Percentiles rank a stretch among this genome's conserved stretches.
phyloP scores from a whole-genome alignment of 1,284 basidiomycete genomes.

The Schizophyllum commune region DNA sequence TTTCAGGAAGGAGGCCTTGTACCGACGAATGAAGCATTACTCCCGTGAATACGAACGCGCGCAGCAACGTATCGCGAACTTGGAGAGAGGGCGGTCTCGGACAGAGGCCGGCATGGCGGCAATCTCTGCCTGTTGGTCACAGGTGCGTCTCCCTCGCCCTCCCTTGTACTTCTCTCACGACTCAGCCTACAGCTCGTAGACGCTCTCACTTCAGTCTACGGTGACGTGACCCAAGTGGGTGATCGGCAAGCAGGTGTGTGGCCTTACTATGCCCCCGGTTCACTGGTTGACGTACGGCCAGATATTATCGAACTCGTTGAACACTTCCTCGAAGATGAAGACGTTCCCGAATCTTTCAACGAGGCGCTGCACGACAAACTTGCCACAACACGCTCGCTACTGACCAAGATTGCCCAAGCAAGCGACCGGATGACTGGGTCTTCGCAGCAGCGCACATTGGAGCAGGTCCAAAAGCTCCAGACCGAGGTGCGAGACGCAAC shows the following conservation, averaged over 20 bases:
- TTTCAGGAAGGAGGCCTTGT: constrained; percentile 89
- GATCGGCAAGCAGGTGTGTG: not conserved
- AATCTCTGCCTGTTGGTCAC: constrained; percentile 85
- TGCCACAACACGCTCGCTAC: constrained; percentile 51
- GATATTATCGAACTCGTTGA: constrained; percentile 23
- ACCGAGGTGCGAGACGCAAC: constrained; percentile 43
- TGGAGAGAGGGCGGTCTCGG: constrained; percentile 67
- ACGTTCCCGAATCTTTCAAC: constrained; percentile 21
- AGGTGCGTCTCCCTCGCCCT: constrained; percentile 42
- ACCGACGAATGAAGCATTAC: constrained; percentile 87
- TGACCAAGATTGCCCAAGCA: constrained; percentile 48
- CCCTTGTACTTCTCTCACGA: constrained; percentile 4
- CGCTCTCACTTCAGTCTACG: constrained; percentile 32
- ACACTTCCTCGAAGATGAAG: constrained; percentile 29
- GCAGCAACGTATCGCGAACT: constrained; percentile 56
- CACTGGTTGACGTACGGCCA: not conserved
- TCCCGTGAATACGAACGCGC: constrained; percentile 74
- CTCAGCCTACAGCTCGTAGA: constrained; percentile 47
- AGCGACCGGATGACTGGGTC: constrained; percentile 19
- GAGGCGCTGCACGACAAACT: constrained; percentile 46
- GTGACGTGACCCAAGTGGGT: not conserved
- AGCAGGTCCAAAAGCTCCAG: constrained; percentile 44
- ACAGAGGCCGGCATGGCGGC: constrained; percentile 77
- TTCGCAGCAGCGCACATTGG: constrained; percentile 31
- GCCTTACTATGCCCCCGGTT: not conserved